phyloP scores from a whole-genome alignment of 352 stramenopile species.

The Pythium guiyangense region DNA sequence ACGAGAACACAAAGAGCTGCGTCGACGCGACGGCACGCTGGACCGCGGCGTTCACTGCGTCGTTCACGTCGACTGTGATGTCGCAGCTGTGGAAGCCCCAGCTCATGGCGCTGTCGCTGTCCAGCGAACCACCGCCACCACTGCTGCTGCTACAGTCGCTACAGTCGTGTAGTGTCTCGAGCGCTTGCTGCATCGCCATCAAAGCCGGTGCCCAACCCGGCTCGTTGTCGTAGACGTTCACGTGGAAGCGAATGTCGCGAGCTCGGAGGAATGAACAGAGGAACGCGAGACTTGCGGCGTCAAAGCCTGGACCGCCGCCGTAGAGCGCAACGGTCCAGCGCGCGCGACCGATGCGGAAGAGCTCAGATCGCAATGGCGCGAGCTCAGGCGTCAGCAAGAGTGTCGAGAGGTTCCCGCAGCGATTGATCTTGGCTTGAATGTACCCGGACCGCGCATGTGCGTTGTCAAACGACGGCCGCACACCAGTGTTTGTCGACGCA shows the following conservation, averaged over 20 bases:
- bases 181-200: conserved; percentile 20
- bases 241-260: conserved; percentile 35
- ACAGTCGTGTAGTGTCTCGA: conserved; percentile 19
- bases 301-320: conserved; percentile 55
- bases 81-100: conserved; percentile 48
- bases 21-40: no score
- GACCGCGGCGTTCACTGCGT: conserved; percentile 46
- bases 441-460: no score
- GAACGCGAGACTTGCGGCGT: conserved; percentile 46
- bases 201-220: conserved; percentile 49
- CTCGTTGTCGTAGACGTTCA: conserved; percentile 70
- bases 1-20: no score
- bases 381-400: no score
- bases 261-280: conserved; percentile 52
- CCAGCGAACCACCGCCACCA: neutral
- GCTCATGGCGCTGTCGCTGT: conserved; percentile 9
- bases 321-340: conserved; percentile 68
- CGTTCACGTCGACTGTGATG: no score
- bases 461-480: no score
- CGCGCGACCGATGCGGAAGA: no score
- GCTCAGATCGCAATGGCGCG: no score
- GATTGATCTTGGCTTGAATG: no score
- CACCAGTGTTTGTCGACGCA: no score
- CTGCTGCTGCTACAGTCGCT: neutral
- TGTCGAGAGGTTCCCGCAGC: no score